Evolutionary conservation across 73 alveolate species (phyloP), one percentile per base, ranked within the genome.

Genomic region (Urostyla sp.): DNA sequence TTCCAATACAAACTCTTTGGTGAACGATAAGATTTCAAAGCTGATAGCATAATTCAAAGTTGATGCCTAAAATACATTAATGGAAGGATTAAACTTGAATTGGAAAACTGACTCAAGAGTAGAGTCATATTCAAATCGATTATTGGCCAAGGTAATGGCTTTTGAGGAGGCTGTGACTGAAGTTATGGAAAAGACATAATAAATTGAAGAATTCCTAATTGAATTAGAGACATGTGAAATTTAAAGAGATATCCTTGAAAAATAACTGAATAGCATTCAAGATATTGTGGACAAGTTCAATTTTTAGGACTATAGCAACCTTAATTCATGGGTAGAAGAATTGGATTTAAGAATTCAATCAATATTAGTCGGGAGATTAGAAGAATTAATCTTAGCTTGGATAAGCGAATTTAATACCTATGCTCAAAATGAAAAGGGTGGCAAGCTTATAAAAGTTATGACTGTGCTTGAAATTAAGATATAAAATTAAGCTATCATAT

Each of bases 101-200:
- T 96, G 98, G 99, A 89, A 91, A 59, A 84, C 84, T 57, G 91
- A 85, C 23, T 92, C 92, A 13, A 67, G 91, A 44, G 85, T 96
- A 35, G 89, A 89, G 34, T 78, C 79, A 46, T 96, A 85, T 82
- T 82, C 95, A 23, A 79, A 75, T 48, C 59, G 48, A 63, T 76
- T 96, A 26, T 93, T 93, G 35, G 93, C 83, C 35, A 88, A 90
- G 60, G 96, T 94, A 26, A 87, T 91, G 54, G 87, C 77, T 21
- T 92, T 96, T 61, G 98, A 96, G 85, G 97, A 92, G 51, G 94
- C 95, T 1, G 98, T 94, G 0, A 50, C 83, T 52, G 96, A 94
- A 58, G 84, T 92, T 37, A 82, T 83, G 67, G 88, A 73, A 60
- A 87, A 91, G 90, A 85, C 91, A 0, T 84, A 66, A 56, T 87